phyloP scores from a whole-genome alignment of 345 rosid species.

The Passiflora organensis region DNA sequence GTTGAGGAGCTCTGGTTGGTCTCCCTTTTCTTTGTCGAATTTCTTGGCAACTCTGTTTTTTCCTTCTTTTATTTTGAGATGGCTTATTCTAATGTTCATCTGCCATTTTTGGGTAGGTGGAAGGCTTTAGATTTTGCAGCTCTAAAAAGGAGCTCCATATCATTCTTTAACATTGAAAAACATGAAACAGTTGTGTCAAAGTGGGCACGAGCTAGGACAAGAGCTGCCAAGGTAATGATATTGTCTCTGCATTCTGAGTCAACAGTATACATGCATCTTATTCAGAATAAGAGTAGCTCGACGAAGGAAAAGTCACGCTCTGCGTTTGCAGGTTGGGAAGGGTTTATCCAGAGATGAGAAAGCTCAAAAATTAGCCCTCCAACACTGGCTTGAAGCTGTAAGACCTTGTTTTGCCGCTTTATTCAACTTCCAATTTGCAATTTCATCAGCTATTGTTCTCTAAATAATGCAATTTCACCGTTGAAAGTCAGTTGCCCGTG shows the following conservation, averaged over 20 bases:
- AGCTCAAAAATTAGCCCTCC: slow-evolving; percentile 66
- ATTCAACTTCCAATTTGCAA: neutral
- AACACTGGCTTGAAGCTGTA: slow-evolving; percentile 86
- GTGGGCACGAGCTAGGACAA: slow-evolving; percentile 55
- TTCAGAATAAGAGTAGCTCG: no score
- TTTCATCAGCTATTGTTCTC: neutral
- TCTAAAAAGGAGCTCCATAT: slow-evolving; percentile 41
- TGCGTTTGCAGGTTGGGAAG: slow-evolving; percentile 49
- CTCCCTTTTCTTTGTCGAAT: slow-evolving; percentile 12
- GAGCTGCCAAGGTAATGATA: slow-evolving; percentile 55
- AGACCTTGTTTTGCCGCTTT: slow-evolving; percentile 13
- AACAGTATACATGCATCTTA: no score
- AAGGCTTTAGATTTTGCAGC: slow-evolving; percentile 60
- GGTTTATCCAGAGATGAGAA: slow-evolving; percentile 66
- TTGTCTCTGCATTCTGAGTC: neutral
- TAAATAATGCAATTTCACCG: no score
- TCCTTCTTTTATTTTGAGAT: neutral
- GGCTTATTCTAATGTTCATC: slow-evolving; percentile 1
- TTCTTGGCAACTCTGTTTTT: neutral
- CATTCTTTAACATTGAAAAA: slow-evolving; percentile 49
- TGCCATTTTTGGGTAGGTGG: slow-evolving; percentile 40
- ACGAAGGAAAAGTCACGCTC: neutral
- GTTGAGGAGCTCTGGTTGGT: slow-evolving; percentile 69
- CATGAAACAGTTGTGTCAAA: slow-evolving; percentile 55
- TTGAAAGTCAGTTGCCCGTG: no score